Conservation (phyloP, 2,329 filamentous ascomycete genomes). For the Aureobasidium pullulans region DNA sequence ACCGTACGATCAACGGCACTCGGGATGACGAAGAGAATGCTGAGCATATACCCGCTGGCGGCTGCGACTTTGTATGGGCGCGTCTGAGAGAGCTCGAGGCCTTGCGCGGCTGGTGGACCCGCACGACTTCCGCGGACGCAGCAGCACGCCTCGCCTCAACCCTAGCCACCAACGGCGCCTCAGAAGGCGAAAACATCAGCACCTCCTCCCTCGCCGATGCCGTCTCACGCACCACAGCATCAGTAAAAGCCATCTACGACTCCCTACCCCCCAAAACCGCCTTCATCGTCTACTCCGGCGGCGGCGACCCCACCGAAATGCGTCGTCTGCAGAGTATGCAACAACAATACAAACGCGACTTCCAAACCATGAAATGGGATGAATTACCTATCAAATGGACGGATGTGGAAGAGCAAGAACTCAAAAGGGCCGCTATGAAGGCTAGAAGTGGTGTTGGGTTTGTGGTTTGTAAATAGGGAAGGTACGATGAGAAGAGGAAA, state of each 20-base stretch:
- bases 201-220: slow-evolving; percentile 34
- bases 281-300: slow-evolving; percentile 58
- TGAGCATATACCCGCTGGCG: slow-evolving; percentile 39
- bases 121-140: slow-evolving; percentile 35
- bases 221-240: slow-evolving; percentile 43
- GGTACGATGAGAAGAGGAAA: no score
- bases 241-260: slow-evolving; percentile 48
- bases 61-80: slow-evolving; percentile 57
- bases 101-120: slow-evolving; percentile 53
- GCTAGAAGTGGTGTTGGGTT: slow-evolving; percentile 54
- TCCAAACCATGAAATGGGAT: slow-evolving; percentile 55
- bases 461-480: slow-evolving; percentile 28
- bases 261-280: slow-evolving; percentile 52
- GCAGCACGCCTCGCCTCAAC: slow-evolving; percentile 25
- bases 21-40: not conserved
- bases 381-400: slow-evolving; percentile 57
- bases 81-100: slow-evolving; percentile 55
- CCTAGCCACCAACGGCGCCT: not conserved
- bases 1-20: slow-evolving; percentile 43
- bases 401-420: slow-evolving; percentile 53
- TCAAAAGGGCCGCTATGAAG: slow-evolving; percentile 48
- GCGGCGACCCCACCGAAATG: slow-evolving; percentile 53
- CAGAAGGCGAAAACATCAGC: not conserved
- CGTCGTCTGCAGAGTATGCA: slow-evolving; percentile 50
- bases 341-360: slow-evolving; percentile 50